Conservation (phyloP, 148 eudicot species). For the Camellia japonica region DNA sequence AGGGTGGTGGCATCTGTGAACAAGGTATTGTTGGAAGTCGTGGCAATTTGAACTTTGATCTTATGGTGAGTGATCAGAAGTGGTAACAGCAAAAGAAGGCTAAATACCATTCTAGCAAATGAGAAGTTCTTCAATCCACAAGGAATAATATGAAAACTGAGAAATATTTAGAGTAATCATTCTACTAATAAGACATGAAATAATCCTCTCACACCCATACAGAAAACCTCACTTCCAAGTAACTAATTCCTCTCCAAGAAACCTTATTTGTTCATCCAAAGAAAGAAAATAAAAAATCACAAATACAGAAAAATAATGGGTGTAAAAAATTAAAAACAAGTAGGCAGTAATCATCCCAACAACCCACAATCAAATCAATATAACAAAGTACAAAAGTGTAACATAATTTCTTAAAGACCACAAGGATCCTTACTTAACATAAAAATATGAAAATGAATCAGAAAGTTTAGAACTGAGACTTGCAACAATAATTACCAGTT, state of each 20-base stretch:
- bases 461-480: background rate
- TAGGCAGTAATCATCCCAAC: slow-evolving; percentile 4
- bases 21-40: background rate
- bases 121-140: too few relatives aligned
- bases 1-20: background rate
- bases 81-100: background rate
- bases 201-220: background rate
- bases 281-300: background rate
- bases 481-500: slow-evolving; percentile 37
- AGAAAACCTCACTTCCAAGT: background rate
- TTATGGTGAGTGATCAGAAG: background rate
- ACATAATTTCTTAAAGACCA: background rate
- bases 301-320: background rate
- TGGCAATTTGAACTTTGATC: background rate
- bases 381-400: background rate
- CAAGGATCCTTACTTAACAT: background rate
- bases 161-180: too few relatives aligned
- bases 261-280: background rate
- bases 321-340: background rate
- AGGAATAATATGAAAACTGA: too few relatives aligned
- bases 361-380: background rate
- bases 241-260: background rate
- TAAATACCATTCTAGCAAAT: too few relatives aligned
- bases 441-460: background rate
- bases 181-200: too few relatives aligned